Base-by-base conservation (phyloP, 2,329 filamentous ascomycete genomes). In the Fusarium albidum region DNA sequence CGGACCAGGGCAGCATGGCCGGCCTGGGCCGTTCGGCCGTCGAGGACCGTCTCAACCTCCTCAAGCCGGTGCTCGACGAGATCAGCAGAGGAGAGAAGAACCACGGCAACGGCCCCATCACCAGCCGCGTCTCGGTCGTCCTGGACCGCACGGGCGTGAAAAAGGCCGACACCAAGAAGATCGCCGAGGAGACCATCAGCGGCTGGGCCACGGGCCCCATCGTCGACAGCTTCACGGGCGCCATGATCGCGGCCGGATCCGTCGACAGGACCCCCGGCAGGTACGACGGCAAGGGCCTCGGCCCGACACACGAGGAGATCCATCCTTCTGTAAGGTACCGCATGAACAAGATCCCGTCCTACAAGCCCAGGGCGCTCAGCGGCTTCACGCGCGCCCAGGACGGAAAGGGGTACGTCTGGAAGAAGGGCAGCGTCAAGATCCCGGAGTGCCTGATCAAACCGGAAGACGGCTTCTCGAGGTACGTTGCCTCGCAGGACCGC, bases 181-280 rank as follows among this genome's bases (percentile, higher is more conserved):
- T 65, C 14, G 45, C 51, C 15, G 42, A 57, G 10, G 61, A 62
- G 14, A 51, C 46, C 4, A 37, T 65, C 49, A 54, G 32, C 18
- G 64, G 64, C 9, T 66, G 64, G 64, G 64, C 63, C 12, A 66
- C 61, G 2, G 64, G 64, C 2, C 62, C 64, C 28, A 65, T 66
- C 14, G 53, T 66, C 29, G 64, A 66, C 26, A 66, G 63, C 52
- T 66, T 64, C 57, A 61, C 57, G 3, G 57, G 52, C 25, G 52
- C 46, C 32, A 58, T 65, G 56, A 32, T 61, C 3, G 55, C 61
- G 4, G 48, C 15, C 5, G 51, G 41, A 10, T 64, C 43, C 25
- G 7, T 57, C 21, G 46, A 53, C 44, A 49, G 64, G 11, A 52
- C 52, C 2, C 64, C 64, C 4, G 64, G 64, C 3, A 37, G 25